Conservation (phyloP, 345 rosid genomes). For the Arabidopsis arenosa region DNA sequence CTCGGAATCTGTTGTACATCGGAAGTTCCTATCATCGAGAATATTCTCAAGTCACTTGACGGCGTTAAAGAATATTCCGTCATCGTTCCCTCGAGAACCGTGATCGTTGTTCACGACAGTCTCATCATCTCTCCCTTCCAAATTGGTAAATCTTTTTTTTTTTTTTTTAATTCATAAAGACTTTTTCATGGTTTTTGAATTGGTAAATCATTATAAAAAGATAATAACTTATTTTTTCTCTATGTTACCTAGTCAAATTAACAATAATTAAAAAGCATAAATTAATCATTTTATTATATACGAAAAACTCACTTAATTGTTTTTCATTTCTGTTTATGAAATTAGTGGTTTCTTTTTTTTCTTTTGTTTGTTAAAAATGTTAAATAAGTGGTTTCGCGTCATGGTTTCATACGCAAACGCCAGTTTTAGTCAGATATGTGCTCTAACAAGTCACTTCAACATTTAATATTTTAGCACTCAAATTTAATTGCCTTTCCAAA, state of each 20-base stretch:
- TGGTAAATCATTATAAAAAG: too few relatives aligned
- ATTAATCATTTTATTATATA: not conserved
- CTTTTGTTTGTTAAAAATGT: too few relatives aligned
- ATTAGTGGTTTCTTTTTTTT: not conserved
- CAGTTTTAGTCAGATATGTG: not conserved
- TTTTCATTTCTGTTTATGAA: not conserved
- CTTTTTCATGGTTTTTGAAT: too few relatives aligned
- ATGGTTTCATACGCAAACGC: constrained; percentile 24
- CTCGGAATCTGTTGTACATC: constrained; percentile 90
- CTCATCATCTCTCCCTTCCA: constrained; percentile 70
- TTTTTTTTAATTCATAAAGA: too few relatives aligned
- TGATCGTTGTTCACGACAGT: constrained; percentile 84
- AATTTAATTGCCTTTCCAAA: constrained; percentile 12
- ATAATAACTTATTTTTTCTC: not conserved
- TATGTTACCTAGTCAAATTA: not conserved
- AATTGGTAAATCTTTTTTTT: constrained; percentile 60
- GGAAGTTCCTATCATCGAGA: constrained; percentile 78
- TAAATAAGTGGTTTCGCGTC: constrained; percentile 1
- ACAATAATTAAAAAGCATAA: not conserved
- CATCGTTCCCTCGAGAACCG: constrained; percentile 78
- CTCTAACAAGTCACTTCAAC: constrained; percentile 17
- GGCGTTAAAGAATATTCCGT: constrained; percentile 76
- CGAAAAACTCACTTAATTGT: not conserved
- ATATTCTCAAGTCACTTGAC: constrained; percentile 63
- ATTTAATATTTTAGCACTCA: not conserved